A percentile compares a stretch with the other conserved stretches of the same genome.
Conservation (phyloP, 2,329 filamentous ascomycete species). For the Cyclaneusma minus region DNA sequence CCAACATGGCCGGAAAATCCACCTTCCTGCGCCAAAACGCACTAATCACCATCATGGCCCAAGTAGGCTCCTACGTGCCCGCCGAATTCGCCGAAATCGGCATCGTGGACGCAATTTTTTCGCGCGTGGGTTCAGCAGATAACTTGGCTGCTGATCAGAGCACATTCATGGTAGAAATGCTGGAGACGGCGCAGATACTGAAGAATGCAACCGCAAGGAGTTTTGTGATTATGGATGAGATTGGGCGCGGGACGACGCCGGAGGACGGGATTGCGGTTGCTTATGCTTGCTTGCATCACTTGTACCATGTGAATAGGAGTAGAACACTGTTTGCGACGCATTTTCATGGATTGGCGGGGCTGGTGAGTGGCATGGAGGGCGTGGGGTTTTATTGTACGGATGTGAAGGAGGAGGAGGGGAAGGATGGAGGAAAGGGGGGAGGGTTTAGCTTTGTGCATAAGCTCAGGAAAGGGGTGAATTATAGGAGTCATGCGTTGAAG, state of each 20-base stretch:
- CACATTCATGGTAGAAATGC: slow-evolving; percentile 99
- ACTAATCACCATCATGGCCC: slow-evolving; percentile 82
- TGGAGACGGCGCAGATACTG: slow-evolving; percentile 85
- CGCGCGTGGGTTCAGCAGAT: slow-evolving; percentile 83
- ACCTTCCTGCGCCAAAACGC: slow-evolving; percentile 95
- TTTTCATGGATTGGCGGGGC: slow-evolving; percentile 73
- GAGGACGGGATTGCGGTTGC: slow-evolving; percentile 84
- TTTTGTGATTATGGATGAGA: slow-evolving; percentile 97
- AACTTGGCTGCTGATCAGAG: slow-evolving; percentile 90
- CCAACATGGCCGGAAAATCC: slow-evolving; percentile 98
- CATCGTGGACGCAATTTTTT: slow-evolving; percentile 91
- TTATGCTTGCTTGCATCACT: slow-evolving; percentile 73
- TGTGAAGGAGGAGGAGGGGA: slow-evolving; percentile 52
- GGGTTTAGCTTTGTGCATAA: slow-evolving; percentile 80
- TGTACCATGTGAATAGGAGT: slow-evolving; percentile 63
- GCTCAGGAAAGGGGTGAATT: slow-evolving; percentile 68
- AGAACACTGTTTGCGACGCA: slow-evolving; percentile 88
- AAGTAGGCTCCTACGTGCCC: slow-evolving; percentile 85
- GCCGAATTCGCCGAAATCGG: slow-evolving; percentile 75
- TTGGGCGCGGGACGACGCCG: slow-evolving; percentile 85
- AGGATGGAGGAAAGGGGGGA: slow-evolving; percentile 27
- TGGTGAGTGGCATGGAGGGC: slow-evolving; percentile 34
- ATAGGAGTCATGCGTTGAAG: slow-evolving; percentile 79
- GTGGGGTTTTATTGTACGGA: slow-evolving; percentile 64
- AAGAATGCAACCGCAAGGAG: slow-evolving; percentile 68